A percentile compares a stretch with the other conserved stretches of the same genome.
phyloP scores from a whole-genome alignment of 768 basidiomycete genomes.

The Macrocybe gigantea region DNA sequence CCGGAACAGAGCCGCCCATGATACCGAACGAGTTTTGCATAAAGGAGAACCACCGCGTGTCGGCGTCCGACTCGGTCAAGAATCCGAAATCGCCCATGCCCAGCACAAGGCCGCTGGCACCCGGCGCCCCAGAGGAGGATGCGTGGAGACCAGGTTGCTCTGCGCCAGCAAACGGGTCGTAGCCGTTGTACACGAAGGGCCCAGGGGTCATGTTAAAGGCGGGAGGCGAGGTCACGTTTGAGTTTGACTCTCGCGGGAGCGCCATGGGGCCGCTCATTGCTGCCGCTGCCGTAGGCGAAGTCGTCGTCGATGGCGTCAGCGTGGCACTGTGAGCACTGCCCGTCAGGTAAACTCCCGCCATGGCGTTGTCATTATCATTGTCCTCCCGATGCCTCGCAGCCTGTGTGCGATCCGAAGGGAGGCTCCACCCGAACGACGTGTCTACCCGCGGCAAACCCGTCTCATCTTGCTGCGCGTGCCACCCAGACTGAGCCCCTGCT shows the following conservation, averaged over 20 bases:
- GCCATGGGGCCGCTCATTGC: no score
- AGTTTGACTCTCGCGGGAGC: no score
- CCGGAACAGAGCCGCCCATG: slow-evolving; percentile 21
- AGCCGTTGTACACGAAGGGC: neutral
- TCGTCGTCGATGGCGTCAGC: no score
- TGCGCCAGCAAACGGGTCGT: neutral
- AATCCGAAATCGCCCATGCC: slow-evolving; percentile 38
- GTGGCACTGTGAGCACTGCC: no score
- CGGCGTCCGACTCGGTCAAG: slow-evolving; percentile 38
- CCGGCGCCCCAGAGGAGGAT: neutral
- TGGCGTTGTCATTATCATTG: no score
- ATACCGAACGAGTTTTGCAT: slow-evolving; percentile 43
- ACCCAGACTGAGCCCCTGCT: neutral
- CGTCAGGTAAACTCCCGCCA: no score
- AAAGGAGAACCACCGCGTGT: slow-evolving; percentile 43
- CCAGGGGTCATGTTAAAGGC: no score
- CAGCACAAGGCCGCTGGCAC: slow-evolving; percentile 16
- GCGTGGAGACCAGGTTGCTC: no score
- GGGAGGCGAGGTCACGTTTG: no score
- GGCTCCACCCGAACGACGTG: slow-evolving; percentile 14
- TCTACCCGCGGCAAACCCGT: slow-evolving; percentile 12
- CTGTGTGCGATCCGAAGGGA: slow-evolving; percentile 1
- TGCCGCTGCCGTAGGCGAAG: no score
- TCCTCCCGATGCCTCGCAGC: no score
- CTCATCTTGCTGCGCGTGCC: neutral